A percentile compares a stretch with the other conserved stretches of the same genome.
These are phyloP conservation scores for Aspergillus funiculosus DNA, from an alignment of 495 filamentous ascomycete genomes.

Conservation along the genomic window DNA sequence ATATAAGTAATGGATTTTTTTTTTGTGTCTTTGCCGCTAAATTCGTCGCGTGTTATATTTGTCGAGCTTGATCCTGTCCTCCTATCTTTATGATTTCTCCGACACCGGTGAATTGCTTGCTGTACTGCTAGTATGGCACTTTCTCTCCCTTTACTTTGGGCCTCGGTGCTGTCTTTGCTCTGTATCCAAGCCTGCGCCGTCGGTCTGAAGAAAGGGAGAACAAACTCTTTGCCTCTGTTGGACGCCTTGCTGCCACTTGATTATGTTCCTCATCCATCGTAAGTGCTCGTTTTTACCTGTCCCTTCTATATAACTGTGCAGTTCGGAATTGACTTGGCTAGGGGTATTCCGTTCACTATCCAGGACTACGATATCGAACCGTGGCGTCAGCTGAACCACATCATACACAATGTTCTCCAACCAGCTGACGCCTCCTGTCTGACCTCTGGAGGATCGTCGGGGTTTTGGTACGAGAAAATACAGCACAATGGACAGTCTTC, in stretches of 20 bases:
- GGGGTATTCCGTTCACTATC: constrained; percentile 20
- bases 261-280: constrained; percentile 13
- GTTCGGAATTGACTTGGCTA: constrained; percentile 7
- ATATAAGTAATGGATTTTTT: constrained; percentile 1
- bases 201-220: neutral
- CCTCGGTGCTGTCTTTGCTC: neutral
- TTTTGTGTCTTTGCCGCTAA: neutral
- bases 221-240: neutral
- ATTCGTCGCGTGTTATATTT: neutral
- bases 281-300: neutral
- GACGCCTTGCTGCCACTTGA: constrained; percentile 1
- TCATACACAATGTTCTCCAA: neutral
- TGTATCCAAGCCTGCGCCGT: constrained; percentile 1
- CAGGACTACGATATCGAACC: constrained; percentile 16
- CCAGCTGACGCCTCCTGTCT: constrained; percentile 4
- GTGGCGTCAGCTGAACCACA: constrained; percentile 14
- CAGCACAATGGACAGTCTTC: constrained; percentile 31
- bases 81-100: constrained; percentile 2
- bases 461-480: constrained; percentile 35
- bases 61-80: neutral
- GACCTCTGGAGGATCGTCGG: constrained; percentile 5
- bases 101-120: neutral
- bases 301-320: neutral
- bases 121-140: constrained; percentile 4
- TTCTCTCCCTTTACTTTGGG: neutral